Percentiles rank a stretch among this genome's conserved stretches.
phyloP scores from a whole-genome alignment of 805 yeast species.

The Barnettozyma pratensis region DNA sequence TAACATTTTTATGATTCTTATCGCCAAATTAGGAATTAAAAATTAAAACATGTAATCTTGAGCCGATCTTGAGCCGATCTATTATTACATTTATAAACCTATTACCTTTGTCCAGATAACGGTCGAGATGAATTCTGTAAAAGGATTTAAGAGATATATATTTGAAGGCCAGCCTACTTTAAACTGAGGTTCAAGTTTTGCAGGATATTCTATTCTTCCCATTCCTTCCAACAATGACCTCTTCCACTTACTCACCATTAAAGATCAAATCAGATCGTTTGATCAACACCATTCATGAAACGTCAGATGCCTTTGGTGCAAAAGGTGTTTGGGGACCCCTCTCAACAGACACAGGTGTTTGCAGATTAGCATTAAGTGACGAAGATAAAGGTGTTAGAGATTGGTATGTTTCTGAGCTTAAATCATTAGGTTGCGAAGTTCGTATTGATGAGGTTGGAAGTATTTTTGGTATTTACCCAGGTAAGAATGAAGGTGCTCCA shows the following conservation, averaged over 20 bases:
- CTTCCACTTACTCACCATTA: conserved; percentile 12
- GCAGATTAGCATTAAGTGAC: conserved; percentile 58
- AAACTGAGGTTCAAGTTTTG: no score
- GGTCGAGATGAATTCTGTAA: no score
- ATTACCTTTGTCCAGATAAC: no score
- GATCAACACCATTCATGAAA: conserved; percentile 54
- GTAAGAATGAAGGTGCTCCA: conserved; percentile 44
- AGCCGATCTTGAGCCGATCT: no score
- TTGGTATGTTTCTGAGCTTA: conserved; percentile 55
- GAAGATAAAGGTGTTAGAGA: conserved; percentile 60
- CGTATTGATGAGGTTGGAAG: conserved; percentile 63
- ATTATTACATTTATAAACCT: no score
- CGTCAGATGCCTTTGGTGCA: conserved; percentile 55
- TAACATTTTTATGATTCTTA: background rate
- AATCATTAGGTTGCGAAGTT: conserved; percentile 49
- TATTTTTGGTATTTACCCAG: conserved; percentile 62
- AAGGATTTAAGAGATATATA: no score
- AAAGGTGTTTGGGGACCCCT: conserved; percentile 53
- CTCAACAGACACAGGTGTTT: conserved; percentile 58
- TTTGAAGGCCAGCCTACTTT: no score
- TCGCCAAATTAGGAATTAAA: background rate
- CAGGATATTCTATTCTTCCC: no score
- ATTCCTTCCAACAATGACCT: background rate
- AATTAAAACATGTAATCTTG: no score
- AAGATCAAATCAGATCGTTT: conserved; percentile 37